phyloP scores from a whole-genome alignment of 2,329 filamentous ascomycete genomes.

The Colletotrichum brevisporum region DNA sequence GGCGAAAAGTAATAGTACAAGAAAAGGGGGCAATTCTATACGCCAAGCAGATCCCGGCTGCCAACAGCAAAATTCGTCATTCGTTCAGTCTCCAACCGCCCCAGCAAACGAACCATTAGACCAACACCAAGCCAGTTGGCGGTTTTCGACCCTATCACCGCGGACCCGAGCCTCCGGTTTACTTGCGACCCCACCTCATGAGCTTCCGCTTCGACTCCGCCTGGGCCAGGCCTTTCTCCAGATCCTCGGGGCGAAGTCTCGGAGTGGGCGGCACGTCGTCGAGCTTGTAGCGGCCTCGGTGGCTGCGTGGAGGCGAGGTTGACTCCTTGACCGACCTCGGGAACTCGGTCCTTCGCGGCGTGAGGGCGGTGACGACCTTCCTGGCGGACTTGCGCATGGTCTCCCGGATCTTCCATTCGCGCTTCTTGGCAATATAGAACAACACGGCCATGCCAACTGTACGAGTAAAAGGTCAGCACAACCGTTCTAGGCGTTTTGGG shows the following conservation, averaged over 20 bases:
- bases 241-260: constrained; percentile 65
- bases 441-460: constrained; percentile 75
- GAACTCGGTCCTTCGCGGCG: constrained; percentile 73
- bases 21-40: constrained; percentile 19
- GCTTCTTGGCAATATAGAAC: constrained; percentile 87
- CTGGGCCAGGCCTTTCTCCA: constrained; percentile 69
- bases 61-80: constrained; percentile 15
- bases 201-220: constrained; percentile 54
- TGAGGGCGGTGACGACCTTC: constrained; percentile 72
- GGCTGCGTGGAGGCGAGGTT: constrained; percentile 32
- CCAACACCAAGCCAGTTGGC: constrained; percentile 39
- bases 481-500: not conserved
- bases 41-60: constrained; percentile 27
- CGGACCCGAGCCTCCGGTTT: not conserved
- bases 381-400: constrained; percentile 78
- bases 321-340: constrained; percentile 69
- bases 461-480: constrained; percentile 12
- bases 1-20: constrained; percentile 35
- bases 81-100: constrained; percentile 23
- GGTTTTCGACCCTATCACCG: not conserved
- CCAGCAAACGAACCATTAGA: constrained; percentile 24
- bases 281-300: constrained; percentile 36
- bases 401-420: constrained; percentile 84
- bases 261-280: constrained; percentile 74
- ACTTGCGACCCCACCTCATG: constrained; percentile 47